Evolutionary conservation across 192 early-diverging fungal genomes (phyloP), one percentile per base, ranked within the genome.

Genomic region (Phycomyces blakesleeanus): DNA sequence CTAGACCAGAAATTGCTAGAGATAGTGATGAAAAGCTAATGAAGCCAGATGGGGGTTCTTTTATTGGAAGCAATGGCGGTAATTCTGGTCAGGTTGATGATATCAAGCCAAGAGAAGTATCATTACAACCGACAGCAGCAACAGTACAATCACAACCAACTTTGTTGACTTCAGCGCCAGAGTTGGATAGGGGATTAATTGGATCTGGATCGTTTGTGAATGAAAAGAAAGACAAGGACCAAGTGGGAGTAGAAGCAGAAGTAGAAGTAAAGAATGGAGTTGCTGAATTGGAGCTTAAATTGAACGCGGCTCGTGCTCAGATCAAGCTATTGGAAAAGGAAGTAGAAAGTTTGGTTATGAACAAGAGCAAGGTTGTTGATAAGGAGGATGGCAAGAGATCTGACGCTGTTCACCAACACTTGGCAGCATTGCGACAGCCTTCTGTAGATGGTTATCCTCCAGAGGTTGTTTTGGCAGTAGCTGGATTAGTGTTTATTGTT

Each of bases 371-470:
- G 44, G 15, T 11, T n/a, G n/a, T n/a, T n/a, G n/a, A n/a, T n/a
- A n/a, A n/a, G n/a, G n/a, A n/a, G n/a, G n/a, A n/a, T n/a, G n/a
- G n/a, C n/a, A n/a, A n/a, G n/a, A 14, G 44, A 3, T 49, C 52
- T 39, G 69, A 69, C 25, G 69, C 73, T 27, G 69, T 71, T n/a
- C 68, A 75, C 57, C 73, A 71, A 40, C 63, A 66, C 5, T 39
- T 71, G 53, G 68, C 68, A 5, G 59, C 63, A 12, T 50, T 67
- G 15, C 57, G 67, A 66, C 64, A 74, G 47, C 64, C 70, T 51
- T 51, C 76, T n/a, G 65, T 78, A 51, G 86, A 87, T 58, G 85
- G 86, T 0, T 82, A 87, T 29, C 86, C 85, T 26, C 72, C 83
- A 29, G 83, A 80, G 59, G 80, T 84, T 1, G 78, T 90, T 0